Base-by-base conservation (phyloP, 768 basidiomycete species). In the Russula virescens region DNA sequence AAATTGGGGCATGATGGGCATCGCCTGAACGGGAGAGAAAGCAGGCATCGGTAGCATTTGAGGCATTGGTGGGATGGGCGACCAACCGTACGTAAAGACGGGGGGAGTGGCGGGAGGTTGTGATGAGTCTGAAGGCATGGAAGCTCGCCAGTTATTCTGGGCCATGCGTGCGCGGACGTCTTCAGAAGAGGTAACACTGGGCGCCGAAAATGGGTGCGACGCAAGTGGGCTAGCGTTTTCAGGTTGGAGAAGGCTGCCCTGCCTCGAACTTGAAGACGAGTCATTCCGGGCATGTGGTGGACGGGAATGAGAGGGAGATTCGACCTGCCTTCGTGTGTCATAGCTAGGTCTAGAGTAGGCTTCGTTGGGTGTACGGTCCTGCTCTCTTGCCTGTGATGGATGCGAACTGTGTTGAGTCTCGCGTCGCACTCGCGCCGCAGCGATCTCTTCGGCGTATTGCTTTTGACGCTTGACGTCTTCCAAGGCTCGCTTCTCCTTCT, bases 401-500 rank as follows among this genome's bases (percentile, higher is more conserved):
- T 60, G 64, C 2, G 42, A 23, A n/a, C 26, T 34, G 14, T 55
- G 51, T 23, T 4, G 53, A 4, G 53, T 28, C 50, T 63, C 58
- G n/a, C 67, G 65, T 7, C 67, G 61, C 25, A 48, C 58, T 40
- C 67, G 58, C 18, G 67, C 67, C 14, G 67, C 67, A 16, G 49
- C 16, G 50, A 68, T 56, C 43, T 66, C 67, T 34, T 68, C 65
- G 14, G 67, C 42, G 31, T 60, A 68, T 25, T 60, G 54, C 52
- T 58, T 62, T 42, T 61, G 65, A 34, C 59, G 62, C 40, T 60
- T 62, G 14, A 84, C 78, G 54, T 73, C 78, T 65, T 84, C 82
- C 71, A 78, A 75, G 63, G 73, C 74, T 60, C 71, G 74, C 69
- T 74, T 76, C 68, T 81, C 79, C 52, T 74, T 72, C 63, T 81